Percentiles rank a stretch among this genome's conserved stretches.
Conservation (phyloP, 2,329 filamentous ascomycete genomes). For the Penicillium sp. region DNA sequence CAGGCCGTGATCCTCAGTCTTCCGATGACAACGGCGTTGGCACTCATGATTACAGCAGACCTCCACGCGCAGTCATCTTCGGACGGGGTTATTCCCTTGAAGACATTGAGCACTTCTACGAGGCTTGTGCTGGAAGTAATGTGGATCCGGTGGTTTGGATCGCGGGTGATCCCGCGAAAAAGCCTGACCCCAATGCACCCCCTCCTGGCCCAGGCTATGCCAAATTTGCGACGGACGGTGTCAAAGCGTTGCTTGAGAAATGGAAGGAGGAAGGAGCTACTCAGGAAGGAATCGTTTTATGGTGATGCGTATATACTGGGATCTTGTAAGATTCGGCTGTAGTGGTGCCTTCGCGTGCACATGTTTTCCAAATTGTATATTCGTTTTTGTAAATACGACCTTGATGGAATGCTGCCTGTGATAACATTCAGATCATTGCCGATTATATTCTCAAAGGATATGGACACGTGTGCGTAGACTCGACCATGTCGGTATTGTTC, state of each 20-base stretch:
- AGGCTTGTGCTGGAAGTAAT: conserved; percentile 3
- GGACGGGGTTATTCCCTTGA: conserved; percentile 23
- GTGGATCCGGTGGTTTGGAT: conserved; percentile 14
- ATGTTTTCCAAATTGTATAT: neutral
- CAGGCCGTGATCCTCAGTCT: conserved; percentile 21
- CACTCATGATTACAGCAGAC: conserved; percentile 24
- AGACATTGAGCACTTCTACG: conserved; percentile 16
- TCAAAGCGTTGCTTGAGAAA: conserved; percentile 13
- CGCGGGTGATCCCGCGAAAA: conserved; percentile 12
- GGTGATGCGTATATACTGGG: neutral
- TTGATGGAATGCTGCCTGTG: too few species aligned
- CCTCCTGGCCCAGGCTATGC: conserved; percentile 18
- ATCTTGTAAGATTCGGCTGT: neutral
- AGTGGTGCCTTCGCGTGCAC: neutral
- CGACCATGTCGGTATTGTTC: too few species aligned
- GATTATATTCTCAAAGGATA: too few species aligned
- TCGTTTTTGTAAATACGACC: neutral
- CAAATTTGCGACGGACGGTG: conserved; percentile 11
- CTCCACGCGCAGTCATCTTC: conserved; percentile 27
- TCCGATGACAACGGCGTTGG: conserved; percentile 22
- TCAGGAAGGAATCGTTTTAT: conserved; percentile 17
- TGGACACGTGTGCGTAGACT: too few species aligned
- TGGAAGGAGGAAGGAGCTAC: conserved; percentile 19
- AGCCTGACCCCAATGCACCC: conserved; percentile 4
- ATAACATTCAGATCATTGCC: too few species aligned